Evolutionary conservation across 108 stramenopile species (phyloP), one percentile per base, ranked within the genome.

Genomic region (Nitzschia sp.): DNA sequence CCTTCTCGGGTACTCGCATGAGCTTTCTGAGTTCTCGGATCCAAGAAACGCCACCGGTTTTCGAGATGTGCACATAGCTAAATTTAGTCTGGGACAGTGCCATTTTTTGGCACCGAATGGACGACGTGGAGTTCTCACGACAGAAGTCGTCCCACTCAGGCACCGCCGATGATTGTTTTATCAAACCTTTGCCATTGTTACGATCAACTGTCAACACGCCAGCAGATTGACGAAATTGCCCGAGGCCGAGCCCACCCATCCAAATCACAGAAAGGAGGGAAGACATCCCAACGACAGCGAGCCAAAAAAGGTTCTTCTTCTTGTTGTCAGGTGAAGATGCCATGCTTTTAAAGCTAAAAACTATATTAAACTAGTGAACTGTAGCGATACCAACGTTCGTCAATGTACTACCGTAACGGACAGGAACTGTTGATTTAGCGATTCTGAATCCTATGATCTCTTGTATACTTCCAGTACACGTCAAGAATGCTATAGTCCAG

Each of bases 1-100:
- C 19, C 38, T 13, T 8, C 5, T 22, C 17, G 30, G 55, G 17
- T 29, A 56, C 30, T 29, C 21, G 3, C 6, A 28, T 26, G 28
- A 56, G 23, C 17, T 17, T 4, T 56, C 30, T 56, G 27, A 56
- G 27, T 56, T 56, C 55, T 15, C 17, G 55, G 30, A 56, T 56
- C 55, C 55, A 56, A 32, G 55, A 56, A 2, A 27, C 5, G 27
- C 55, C 55, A 2, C 13, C 23, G 5, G 9, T 56, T 31, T 56
- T 56, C 26, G 55, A 56, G 30, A 56, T 56, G 30, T 56, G 55
- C 9, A 56, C 27, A 56, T 31, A 56, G 28, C 55, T 56, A 6
- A 56, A 28, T 32, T 6, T 3, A 32, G 4, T 29, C 5, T 30
- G 55, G 13, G 25, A 5, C 55, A 30, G 27, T 11, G 4, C 9